A percentile compares a stretch with the other conserved stretches of the same genome.
phyloP scores from a whole-genome alignment of 768 basidiomycete genomes.

The Trametes sanguinea region DNA sequence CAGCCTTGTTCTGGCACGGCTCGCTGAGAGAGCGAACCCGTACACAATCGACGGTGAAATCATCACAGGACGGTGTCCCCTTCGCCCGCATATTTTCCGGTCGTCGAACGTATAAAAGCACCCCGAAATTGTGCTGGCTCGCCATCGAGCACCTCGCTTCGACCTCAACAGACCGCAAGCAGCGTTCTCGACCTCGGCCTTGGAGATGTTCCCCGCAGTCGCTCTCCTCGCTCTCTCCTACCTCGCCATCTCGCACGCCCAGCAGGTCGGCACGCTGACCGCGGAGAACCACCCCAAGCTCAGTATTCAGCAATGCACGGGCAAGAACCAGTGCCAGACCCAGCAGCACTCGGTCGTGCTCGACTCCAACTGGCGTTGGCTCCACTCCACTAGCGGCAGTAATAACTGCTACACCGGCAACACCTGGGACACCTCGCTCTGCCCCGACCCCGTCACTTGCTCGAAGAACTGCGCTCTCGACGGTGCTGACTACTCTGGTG shows the following conservation, averaged over 20 bases:
- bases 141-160: constrained; percentile 13
- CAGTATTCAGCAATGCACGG: constrained; percentile 49
- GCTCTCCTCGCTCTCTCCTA: constrained; percentile 25
- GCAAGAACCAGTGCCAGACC: constrained; percentile 39
- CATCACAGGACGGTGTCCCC: neutral
- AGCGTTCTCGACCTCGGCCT: constrained; percentile 3
- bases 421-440: constrained; percentile 36
- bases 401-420: constrained; percentile 43
- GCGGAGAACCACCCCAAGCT: constrained; percentile 53
- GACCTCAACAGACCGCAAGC: neutral
- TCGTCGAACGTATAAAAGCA: constrained; percentile 3
- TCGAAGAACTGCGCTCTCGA: constrained; percentile 38
- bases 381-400: constrained; percentile 24
- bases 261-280: constrained; percentile 49
- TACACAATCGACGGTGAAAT: constrained; percentile 4
- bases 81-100: constrained; percentile 20
- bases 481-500: constrained; percentile 33
- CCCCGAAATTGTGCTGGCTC: neutral
- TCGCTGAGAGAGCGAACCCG: neutral
- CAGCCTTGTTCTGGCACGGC: neutral
- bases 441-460: constrained; percentile 35
- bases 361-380: constrained; percentile 48
- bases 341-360: constrained; percentile 35
- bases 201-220: constrained; percentile 9
- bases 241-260: constrained; percentile 44